Percentiles rank a stretch among this genome's conserved stretches.
Conservation (phyloP, 441 rosid species). For the Manihot esculenta region DNA sequence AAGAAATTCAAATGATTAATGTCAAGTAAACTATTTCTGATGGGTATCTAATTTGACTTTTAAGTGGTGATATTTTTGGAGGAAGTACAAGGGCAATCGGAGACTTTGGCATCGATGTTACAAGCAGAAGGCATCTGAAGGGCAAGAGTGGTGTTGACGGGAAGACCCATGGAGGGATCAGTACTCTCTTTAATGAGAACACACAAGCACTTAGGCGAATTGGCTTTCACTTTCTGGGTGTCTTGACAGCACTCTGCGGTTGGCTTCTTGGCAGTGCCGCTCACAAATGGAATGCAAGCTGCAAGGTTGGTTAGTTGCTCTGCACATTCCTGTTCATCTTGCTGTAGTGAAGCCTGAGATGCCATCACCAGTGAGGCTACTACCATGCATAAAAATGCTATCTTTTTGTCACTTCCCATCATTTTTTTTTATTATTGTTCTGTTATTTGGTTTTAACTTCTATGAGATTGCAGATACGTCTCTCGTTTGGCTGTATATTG, state of each 20-base stretch:
- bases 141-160: constrained; percentile 47
- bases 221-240: constrained; percentile 36
- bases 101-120: constrained; percentile 42
- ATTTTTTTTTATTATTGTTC: neutral
- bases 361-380: constrained; percentile 16
- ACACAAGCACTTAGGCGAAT: constrained; percentile 43
- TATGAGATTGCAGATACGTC: neutral
- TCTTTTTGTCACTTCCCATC: constrained; percentile 17
- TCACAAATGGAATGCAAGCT: constrained; percentile 41
- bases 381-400: constrained; percentile 19
- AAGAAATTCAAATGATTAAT: too few relatives aligned
- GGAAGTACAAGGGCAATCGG: constrained; percentile 39
- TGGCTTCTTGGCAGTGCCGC: constrained; percentile 36
- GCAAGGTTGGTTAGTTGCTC: constrained; percentile 37
- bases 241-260: constrained; percentile 35
- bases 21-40: too few relatives aligned
- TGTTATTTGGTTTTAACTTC: too few relatives aligned
- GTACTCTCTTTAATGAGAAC: constrained; percentile 41
- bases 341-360: constrained; percentile 25
- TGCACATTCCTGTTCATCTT: constrained; percentile 39
- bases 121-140: constrained; percentile 52
- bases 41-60: too few relatives aligned
- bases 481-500: neutral
- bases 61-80: too few relatives aligned
- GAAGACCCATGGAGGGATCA: constrained; percentile 47